Percentiles rank a stretch among this genome's conserved stretches.
Evolutionary conservation across 2,329 filamentous ascomycete genomes (phyloP).

Genomic region (Amauroascus niger): DNA sequence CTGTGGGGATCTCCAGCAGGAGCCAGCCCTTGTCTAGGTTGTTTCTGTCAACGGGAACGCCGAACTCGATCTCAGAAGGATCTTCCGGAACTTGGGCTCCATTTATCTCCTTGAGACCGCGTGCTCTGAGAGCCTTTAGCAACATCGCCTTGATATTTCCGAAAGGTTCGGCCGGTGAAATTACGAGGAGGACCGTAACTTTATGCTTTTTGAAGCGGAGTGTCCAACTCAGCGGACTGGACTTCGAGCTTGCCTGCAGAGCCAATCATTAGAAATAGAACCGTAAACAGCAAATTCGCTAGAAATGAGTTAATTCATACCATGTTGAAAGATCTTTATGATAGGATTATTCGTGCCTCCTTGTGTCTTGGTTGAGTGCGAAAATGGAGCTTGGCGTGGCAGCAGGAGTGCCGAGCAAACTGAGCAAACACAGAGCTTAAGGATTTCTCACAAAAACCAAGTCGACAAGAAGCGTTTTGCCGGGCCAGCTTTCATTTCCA

Average conservation of each 20-base stretch:
- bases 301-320: background rate
- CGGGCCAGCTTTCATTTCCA: background rate
- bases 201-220: conserved; percentile 64
- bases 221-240: conserved; percentile 47
- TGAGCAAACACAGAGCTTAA: conserved; percentile 5
- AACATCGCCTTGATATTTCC: conserved; percentile 50
- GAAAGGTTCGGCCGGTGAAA: conserved; percentile 50
- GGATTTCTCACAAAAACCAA: background rate
- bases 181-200: conserved; percentile 60
- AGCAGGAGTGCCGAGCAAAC: background rate
- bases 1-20: conserved; percentile 29
- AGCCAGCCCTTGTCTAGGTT: conserved; percentile 44
- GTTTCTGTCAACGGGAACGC: conserved; percentile 39
- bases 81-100: conserved; percentile 31
- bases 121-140: conserved; percentile 45
- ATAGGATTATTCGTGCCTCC: background rate
- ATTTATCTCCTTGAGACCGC: conserved; percentile 34
- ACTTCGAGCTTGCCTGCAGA: background rate
- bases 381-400: background rate
- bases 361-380: background rate
- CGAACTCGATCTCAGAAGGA: conserved; percentile 39
- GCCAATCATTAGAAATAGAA: background rate
- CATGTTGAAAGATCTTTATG: background rate
- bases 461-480: background rate
- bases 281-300: background rate